Evolutionary conservation across 139 green algal species (phyloP).

Genomic region (Chlorella sorokiniana): DNA sequence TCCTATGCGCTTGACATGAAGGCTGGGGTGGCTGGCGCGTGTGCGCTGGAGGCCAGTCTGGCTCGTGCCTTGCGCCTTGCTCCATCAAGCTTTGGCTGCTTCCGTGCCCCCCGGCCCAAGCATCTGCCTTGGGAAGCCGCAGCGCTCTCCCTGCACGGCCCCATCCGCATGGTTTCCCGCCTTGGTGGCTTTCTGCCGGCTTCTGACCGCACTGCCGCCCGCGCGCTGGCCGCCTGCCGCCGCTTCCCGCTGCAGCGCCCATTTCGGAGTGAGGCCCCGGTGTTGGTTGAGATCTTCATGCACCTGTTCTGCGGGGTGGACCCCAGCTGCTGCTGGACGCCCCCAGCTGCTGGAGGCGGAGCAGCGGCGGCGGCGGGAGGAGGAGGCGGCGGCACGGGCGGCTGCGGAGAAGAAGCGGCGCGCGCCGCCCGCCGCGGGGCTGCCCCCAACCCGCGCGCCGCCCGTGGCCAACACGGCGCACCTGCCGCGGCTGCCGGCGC

Average conservation of each 20-base stretch:
- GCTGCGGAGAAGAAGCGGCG: slow-evolving; percentile 10
- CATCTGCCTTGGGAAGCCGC: too few species aligned
- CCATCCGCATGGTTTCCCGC: background rate
- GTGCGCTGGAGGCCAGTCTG: background rate
- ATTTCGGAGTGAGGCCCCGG: slow-evolving; percentile 62
- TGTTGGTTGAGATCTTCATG: slow-evolving; percentile 79
- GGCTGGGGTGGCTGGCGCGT: background rate
- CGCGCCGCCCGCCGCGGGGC: background rate
- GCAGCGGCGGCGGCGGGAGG: background rate
- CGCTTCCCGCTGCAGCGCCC: slow-evolving; percentile 32
- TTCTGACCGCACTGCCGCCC: background rate
- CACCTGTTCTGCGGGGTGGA: slow-evolving; percentile 48
- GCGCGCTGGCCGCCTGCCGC: background rate
- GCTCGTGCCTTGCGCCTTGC: background rate
- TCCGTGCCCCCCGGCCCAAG: too few species aligned
- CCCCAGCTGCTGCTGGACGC: slow-evolving; percentile 33
- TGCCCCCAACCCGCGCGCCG: background rate
- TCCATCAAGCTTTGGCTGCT: background rate
- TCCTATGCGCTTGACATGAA: background rate
- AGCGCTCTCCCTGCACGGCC: background rate
- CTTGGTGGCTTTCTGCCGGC: background rate
- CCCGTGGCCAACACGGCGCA: slow-evolving; percentile 12
- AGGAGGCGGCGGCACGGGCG: background rate
- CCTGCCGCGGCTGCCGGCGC: slow-evolving; percentile 19
- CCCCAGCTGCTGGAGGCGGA: background rate